These are phyloP conservation scores for Cyphellophora europaea DNA, from an alignment of 2,329 filamentous ascomycete species.

Conservation along the genomic window DNA sequence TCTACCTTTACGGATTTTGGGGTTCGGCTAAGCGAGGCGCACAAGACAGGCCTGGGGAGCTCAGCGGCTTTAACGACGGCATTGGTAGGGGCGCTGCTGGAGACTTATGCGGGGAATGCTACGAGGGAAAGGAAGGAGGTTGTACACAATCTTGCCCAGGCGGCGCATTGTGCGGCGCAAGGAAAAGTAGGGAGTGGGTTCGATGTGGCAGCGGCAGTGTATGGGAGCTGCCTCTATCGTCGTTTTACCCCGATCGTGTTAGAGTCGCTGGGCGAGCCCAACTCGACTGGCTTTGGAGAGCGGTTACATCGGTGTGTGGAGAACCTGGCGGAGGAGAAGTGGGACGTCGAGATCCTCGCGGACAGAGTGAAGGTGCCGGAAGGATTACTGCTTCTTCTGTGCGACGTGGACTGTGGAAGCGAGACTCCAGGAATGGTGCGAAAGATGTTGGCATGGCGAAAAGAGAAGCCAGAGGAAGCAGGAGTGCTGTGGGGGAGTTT, in stretches of 20 bases:
- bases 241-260: conserved; percentile 82
- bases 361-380: conserved; percentile 60
- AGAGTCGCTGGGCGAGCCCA: conserved; percentile 55
- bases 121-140: conserved; percentile 7
- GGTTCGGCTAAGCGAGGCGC: conserved; percentile 64
- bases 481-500: conserved; percentile 64
- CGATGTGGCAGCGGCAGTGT: conserved; percentile 87
- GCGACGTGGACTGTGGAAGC: conserved; percentile 89
- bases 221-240: conserved; percentile 80
- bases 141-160: conserved; percentile 90
- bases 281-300: conserved; percentile 55
- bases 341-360: conserved; percentile 72
- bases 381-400: conserved; percentile 77
- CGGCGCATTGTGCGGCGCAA: conserved; percentile 88
- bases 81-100: conserved; percentile 66
- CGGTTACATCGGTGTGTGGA: conserved; percentile 59
- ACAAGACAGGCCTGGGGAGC: conserved; percentile 94
- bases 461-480: conserved; percentile 53
- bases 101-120: conserved; percentile 32
- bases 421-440: conserved; percentile 96
- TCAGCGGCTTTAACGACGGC: conserved; percentile 89
- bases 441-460: conserved; percentile 74
- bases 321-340: conserved; percentile 43
- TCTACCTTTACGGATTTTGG: conserved; percentile 63
- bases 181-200: conserved; percentile 95